Evolutionary conservation across 768 basidiomycete species (phyloP).

Genomic region (Naganishia randhawae): DNA sequence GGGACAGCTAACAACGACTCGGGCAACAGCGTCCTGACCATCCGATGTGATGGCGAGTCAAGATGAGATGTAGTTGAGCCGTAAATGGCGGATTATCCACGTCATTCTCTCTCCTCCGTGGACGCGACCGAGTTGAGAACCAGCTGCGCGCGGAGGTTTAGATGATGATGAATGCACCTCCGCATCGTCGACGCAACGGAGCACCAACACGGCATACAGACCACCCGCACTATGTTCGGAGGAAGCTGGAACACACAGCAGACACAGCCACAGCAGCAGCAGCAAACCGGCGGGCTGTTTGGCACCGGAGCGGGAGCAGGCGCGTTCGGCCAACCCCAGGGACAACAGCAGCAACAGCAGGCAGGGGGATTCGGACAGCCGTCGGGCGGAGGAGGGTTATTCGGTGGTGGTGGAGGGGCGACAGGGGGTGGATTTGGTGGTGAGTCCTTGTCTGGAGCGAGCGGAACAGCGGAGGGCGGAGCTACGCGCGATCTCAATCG

Average conservation of each 20-base stretch:
- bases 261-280: conserved; percentile 23
- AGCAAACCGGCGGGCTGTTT: conserved; percentile 41
- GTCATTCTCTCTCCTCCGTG: neutral
- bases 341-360: conserved; percentile 35
- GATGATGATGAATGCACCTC: neutral
- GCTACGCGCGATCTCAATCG: neutral
- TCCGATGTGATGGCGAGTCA: no score
- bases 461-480: neutral
- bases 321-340: conserved; percentile 22
- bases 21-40: no score
- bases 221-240: conserved; percentile 22
- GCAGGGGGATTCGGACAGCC: neutral
- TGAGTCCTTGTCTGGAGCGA: neutral
- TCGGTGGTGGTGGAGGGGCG: conserved; percentile 9
- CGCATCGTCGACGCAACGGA: neutral
- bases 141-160: neutral
- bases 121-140: neutral
- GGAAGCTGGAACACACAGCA: conserved; percentile 23
- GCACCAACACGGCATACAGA: neutral
- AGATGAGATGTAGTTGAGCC: no score
- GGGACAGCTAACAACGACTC: no score
- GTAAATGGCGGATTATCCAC: neutral
- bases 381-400: conserved; percentile 20
- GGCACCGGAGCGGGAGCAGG: conserved; percentile 32
- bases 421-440: conserved; percentile 42